phyloP scores from a whole-genome alignment of 176 grass and related monocot species.

The Carex parvula region DNA sequence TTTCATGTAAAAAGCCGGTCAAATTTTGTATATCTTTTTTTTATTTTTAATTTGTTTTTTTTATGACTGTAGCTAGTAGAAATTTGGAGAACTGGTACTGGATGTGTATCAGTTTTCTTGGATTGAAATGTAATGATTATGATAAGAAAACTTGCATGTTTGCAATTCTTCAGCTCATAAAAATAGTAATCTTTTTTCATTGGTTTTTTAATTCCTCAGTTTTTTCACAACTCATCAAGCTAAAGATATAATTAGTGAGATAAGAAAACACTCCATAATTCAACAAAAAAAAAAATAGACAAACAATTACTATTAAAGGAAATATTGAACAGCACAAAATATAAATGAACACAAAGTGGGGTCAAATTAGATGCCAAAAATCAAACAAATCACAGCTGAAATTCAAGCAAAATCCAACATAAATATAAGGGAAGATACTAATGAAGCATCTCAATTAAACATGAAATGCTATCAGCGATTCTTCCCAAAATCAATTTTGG shows the following conservation, averaged over 20 bases:
- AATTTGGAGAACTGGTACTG: too few relatives aligned
- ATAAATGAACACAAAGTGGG: not conserved
- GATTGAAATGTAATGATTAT: not conserved
- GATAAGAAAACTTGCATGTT: not conserved
- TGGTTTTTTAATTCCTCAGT: not conserved
- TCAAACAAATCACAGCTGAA: not conserved
- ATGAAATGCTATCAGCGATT: constrained; percentile 7
- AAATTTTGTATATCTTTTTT: too few relatives aligned
- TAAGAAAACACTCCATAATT: not conserved
- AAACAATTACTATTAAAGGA: not conserved
- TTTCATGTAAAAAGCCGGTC: too few relatives aligned
- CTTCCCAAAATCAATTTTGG: not conserved
- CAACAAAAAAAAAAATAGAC: not conserved
- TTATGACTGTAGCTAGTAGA: too few relatives aligned
- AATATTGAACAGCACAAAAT: not conserved
- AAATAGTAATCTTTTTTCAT: not conserved
- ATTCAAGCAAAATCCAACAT: not conserved
- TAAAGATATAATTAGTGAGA: not conserved
- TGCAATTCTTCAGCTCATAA: not conserved
- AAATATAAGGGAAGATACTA: constrained; percentile 17
- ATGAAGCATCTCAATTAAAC: constrained; percentile 12
- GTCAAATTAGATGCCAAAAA: not conserved
- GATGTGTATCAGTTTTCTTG: not conserved
- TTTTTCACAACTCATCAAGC: not conserved
- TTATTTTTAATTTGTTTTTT: too few relatives aligned